Percentiles rank a stretch among this genome's conserved stretches.
Conservation (phyloP, 2,329 filamentous ascomycete species). For the Teratosphaeria pseudoeucalypti region DNA sequence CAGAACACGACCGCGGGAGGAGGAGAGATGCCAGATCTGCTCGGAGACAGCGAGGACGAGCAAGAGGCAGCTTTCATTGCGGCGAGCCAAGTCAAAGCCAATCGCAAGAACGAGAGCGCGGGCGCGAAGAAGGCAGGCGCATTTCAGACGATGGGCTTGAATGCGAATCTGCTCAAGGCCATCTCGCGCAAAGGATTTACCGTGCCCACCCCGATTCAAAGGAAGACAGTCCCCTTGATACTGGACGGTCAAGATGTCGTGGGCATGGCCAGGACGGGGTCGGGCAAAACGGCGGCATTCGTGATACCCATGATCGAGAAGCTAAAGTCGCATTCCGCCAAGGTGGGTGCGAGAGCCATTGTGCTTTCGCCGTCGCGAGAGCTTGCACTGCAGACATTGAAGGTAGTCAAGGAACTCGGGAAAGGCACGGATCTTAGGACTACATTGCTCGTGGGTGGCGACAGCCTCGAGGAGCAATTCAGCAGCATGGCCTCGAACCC, state of each 20-base stretch:
- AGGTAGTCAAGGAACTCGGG: constrained; percentile 90
- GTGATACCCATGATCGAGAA: constrained; percentile 97
- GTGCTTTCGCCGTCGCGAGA: constrained; percentile 90
- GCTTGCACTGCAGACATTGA: constrained; percentile 85
- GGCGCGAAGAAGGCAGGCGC: constrained; percentile 84
- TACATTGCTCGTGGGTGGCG: constrained; percentile 86
- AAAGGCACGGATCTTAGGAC: constrained; percentile 82
- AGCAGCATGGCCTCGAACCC: constrained; percentile 86
- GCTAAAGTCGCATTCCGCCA: constrained; percentile 75
- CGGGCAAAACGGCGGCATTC: constrained; percentile 95
- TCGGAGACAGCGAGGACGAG: constrained; percentile 34
- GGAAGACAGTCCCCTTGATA: constrained; percentile 88
- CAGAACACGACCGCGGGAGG: neutral
- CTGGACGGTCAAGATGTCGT: constrained; percentile 91
- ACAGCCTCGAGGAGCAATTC: constrained; percentile 93
- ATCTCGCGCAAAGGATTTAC: constrained; percentile 91
- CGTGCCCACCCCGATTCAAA: constrained; percentile 92
- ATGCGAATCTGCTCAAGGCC: constrained; percentile 72
- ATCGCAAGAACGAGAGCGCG: constrained; percentile 75
- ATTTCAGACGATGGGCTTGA: constrained; percentile 90
- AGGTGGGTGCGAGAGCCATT: constrained; percentile 75
- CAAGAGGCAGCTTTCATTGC: constrained; percentile 82
- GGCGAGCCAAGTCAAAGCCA: constrained; percentile 72
- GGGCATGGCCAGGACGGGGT: constrained; percentile 97
- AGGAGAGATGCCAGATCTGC: constrained; percentile 6